phyloP scores from a whole-genome alignment of 2,329 filamentous ascomycete genomes.

The Cercospora sp. region DNA sequence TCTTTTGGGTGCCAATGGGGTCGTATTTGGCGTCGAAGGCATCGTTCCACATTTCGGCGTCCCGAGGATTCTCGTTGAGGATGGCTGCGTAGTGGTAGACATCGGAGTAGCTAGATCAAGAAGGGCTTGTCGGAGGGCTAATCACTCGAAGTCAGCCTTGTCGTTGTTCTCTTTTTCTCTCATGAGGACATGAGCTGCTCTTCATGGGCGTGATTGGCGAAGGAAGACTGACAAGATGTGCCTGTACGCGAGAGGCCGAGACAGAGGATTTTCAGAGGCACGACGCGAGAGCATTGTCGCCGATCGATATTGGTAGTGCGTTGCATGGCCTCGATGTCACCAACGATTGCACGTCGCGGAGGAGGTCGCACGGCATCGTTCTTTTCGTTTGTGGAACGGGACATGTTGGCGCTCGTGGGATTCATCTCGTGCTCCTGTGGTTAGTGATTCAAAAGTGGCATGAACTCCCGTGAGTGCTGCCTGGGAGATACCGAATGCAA shows the following conservation, averaged over 20 bases:
- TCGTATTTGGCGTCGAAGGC: slow-evolving; percentile 30
- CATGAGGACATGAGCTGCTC: no score
- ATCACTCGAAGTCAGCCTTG: no score
- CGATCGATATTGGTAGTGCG: slow-evolving; percentile 20
- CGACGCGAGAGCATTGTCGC: slow-evolving; percentile 17
- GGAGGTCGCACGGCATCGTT: neutral
- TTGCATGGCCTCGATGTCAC: slow-evolving; percentile 16
- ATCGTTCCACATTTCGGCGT: slow-evolving; percentile 30
- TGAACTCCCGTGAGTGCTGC: neutral
- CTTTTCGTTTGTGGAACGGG: neutral
- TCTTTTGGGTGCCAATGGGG: slow-evolving; percentile 8
- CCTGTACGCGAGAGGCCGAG: slow-evolving; percentile 67
- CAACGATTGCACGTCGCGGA: slow-evolving; percentile 10
- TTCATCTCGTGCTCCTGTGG: neutral
- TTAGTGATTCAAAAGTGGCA: neutral
- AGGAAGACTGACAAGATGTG: slow-evolving; percentile 51
- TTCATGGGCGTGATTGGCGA: no score
- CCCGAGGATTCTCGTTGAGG: slow-evolving; percentile 27
- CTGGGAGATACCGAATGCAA: neutral
- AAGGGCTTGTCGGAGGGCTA: slow-evolving; percentile 48
- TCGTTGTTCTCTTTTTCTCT: no score
- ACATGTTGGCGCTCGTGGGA: neutral
- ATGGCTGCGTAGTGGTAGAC: slow-evolving; percentile 65
- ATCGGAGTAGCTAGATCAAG: slow-evolving; percentile 61
- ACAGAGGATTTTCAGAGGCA: slow-evolving; percentile 66